Conservation (phyloP, 768 basidiomycete genomes). For the Rhodocollybia butyracea region DNA sequence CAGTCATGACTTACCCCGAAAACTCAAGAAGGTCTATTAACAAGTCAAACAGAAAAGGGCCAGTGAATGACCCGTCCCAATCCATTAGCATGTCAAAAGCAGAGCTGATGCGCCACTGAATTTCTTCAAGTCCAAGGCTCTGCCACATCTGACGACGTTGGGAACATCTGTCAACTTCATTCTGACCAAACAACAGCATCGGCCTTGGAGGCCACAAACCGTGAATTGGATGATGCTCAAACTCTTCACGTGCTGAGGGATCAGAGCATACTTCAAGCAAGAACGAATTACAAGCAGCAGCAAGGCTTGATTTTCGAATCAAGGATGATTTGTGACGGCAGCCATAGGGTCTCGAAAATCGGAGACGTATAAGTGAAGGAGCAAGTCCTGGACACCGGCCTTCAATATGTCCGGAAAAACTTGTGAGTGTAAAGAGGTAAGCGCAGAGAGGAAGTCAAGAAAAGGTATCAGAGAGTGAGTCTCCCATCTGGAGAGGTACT, state of each 20-base stretch:
- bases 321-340: background rate
- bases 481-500: background rate
- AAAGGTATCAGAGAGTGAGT: background rate
- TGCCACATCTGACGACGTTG: background rate
- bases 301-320: background rate
- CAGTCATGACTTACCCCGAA: background rate
- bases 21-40: background rate
- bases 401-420: background rate
- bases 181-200: background rate
- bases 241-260: background rate
- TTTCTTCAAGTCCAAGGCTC: background rate
- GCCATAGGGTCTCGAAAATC: background rate
- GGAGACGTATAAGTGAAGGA: background rate
- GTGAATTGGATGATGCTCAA: background rate
- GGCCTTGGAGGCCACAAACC: background rate
- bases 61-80: background rate
- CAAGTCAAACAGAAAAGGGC: background rate
- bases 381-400: background rate
- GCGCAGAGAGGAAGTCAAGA: background rate
- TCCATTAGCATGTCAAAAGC: background rate
- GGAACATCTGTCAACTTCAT: background rate
- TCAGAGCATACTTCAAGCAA: background rate
- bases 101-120: slow-evolving; percentile 3
- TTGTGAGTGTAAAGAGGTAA: background rate
- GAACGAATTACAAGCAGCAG: background rate